phyloP scores from a whole-genome alignment of 768 basidiomycete genomes.

The Saitozyma sp. region DNA sequence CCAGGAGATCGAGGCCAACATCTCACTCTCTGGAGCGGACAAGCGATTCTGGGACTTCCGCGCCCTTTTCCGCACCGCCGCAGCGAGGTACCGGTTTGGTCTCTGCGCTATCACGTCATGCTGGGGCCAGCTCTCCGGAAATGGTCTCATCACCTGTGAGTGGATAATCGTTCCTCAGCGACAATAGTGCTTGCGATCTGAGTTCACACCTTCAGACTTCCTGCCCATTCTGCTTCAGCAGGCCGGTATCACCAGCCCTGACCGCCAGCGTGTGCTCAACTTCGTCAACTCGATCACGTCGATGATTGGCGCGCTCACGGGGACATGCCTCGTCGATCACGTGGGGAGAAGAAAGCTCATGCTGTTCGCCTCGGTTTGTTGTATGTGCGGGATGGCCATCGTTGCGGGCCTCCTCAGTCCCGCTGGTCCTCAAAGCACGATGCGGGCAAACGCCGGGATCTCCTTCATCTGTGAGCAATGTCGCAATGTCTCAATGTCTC shows the following conservation, averaged over 20 bases:
- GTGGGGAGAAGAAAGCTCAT: conserved; percentile 59
- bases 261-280: conserved; percentile 56
- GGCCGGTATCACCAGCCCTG: conserved; percentile 51
- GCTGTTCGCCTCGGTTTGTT: conserved; percentile 54
- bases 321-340: conserved; percentile 57
- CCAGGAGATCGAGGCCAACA: conserved; percentile 60
- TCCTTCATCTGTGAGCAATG: conserved; percentile 54
- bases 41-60: conserved; percentile 62
- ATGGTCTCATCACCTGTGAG: conserved; percentile 57
- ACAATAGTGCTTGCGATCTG: no score
- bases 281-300: conserved; percentile 62
- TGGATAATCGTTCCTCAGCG: neutral
- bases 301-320: conserved; percentile 54
- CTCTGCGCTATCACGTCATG: conserved; percentile 62
- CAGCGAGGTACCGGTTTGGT: conserved; percentile 58
- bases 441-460: conserved; percentile 60
- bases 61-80: conserved; percentile 57
- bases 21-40: conserved; percentile 55
- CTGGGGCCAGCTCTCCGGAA: conserved; percentile 55
- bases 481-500: conserved; percentile 28
- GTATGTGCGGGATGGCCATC: conserved; percentile 57
- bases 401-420: conserved; percentile 58
- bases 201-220: conserved; percentile 43
- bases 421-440: conserved; percentile 44
- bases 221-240: conserved; percentile 37